Evolutionary conservation across 176 grass and related monocot genomes (phyloP).

Genomic region (Otatea glauca): DNA sequence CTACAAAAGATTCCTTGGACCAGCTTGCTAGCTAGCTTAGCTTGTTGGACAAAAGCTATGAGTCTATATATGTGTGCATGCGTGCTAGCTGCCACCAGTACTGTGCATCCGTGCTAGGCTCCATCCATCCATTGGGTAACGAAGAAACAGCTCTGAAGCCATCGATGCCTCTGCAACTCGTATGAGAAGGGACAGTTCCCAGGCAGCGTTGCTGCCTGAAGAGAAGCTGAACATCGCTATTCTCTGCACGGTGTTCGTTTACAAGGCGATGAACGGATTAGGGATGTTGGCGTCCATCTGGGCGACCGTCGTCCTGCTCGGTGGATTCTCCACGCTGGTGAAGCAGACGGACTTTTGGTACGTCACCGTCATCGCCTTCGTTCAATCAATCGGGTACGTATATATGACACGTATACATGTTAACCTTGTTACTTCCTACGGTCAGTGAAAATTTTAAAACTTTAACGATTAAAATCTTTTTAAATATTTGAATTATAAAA

Average conservation of each 20-base stretch:
- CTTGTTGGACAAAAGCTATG: not conserved
- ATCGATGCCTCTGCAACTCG: not conserved
- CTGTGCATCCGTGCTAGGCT: no score
- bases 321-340: not conserved
- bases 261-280: not conserved
- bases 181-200: not conserved
- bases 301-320: constrained; percentile 34
- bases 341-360: constrained; percentile 30
- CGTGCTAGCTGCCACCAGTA: no score
- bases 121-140: not conserved
- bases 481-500: no score
- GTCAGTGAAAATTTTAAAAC: no score
- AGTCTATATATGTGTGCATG: not conserved
- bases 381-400: constrained; percentile 12
- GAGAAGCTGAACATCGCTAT: not conserved
- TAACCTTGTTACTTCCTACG: no score
- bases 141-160: no score
- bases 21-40: not conserved
- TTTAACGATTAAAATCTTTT: no score
- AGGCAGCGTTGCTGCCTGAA: not conserved
- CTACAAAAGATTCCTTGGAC: not conserved
- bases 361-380: constrained; percentile 21
- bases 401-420: no score
- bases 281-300: not conserved
- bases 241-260: not conserved